Evolutionary conservation across 352 stramenopile species (phyloP).

Genomic region (Phytophthora boehmeriae): DNA sequence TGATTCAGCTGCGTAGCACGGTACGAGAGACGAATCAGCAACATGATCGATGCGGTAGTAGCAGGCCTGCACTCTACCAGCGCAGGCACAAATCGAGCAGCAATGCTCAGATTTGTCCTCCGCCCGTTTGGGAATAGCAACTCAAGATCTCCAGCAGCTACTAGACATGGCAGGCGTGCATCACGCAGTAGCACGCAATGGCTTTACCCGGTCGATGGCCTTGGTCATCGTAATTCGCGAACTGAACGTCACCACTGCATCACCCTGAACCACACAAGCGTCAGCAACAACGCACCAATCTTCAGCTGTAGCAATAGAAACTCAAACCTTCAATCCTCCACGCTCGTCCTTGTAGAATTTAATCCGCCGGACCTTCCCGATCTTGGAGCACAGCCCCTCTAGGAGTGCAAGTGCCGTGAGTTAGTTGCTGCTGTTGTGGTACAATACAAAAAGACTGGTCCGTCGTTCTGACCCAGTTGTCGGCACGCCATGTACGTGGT

Average conservation of each 20-base stretch:
- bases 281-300: neutral
- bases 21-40: slow-evolving; percentile 37
- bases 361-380: slow-evolving; percentile 84
- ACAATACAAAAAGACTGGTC: neutral
- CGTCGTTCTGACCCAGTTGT: slow-evolving; percentile 60
- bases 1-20: slow-evolving; percentile 61
- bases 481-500: slow-evolving; percentile 84
- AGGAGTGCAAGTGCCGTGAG: neutral
- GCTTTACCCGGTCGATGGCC: slow-evolving; percentile 74
- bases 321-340: slow-evolving; percentile 70
- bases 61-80: neutral
- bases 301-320: neutral
- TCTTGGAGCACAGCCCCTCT: slow-evolving; percentile 74
- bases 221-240: slow-evolving; percentile 68
- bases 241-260: slow-evolving; percentile 83
- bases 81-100: neutral
- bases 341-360: slow-evolving; percentile 88
- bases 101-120: neutral
- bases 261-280: slow-evolving; percentile 41
- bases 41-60: slow-evolving; percentile 1
- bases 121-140: neutral
- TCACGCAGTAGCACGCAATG: slow-evolving; percentile 1
- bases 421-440: neutral
- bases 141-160: neutral
- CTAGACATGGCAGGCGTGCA: neutral